These are phyloP conservation scores for Iris pallida DNA, from an alignment of 116 monocot species.

Conservation along the genomic window DNA sequence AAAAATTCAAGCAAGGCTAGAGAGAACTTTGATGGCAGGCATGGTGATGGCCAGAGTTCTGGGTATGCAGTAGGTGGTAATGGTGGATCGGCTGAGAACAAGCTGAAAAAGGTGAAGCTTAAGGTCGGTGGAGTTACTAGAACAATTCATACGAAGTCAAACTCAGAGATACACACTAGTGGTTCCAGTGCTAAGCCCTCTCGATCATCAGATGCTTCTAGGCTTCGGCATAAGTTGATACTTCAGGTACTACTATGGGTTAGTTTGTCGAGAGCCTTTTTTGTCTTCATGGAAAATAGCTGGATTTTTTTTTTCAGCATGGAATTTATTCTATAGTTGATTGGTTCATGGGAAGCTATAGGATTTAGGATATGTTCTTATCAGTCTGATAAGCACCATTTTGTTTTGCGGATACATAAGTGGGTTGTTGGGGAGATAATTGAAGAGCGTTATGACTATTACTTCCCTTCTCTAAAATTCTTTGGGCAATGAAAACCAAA, in stretches of 20 bases:
- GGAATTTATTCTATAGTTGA: background rate
- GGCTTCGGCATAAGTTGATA: conserved; percentile 39
- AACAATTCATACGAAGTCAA: conserved; percentile 68
- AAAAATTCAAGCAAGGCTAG: conserved; percentile 23
- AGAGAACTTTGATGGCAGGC: conserved; percentile 19
- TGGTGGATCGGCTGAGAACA: conserved; percentile 41
- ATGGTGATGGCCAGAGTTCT: conserved; percentile 16
- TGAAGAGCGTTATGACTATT: too few relatives aligned
- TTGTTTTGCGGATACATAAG: background rate
- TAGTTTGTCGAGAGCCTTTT: background rate
- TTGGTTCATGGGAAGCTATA: background rate
- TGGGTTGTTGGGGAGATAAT: too few relatives aligned
- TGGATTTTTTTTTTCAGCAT: background rate
- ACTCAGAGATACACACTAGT: conserved; percentile 18
- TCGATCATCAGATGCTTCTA: conserved; percentile 33
- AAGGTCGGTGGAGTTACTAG: conserved; percentile 81
- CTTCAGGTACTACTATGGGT: conserved; percentile 31
- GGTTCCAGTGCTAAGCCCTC: conserved; percentile 26
- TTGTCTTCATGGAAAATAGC: background rate
- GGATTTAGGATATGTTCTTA: background rate
- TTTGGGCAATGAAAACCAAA: too few relatives aligned
- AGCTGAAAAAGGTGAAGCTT: conserved; percentile 75
- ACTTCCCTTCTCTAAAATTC: too few relatives aligned
- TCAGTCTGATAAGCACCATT: too few relatives aligned
- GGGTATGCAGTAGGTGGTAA: conserved; percentile 9